Evolutionary conservation across 805 yeast genomes (phyloP), one percentile per base, ranked within the genome.

Genomic region (Priceomyces haplophilus): DNA sequence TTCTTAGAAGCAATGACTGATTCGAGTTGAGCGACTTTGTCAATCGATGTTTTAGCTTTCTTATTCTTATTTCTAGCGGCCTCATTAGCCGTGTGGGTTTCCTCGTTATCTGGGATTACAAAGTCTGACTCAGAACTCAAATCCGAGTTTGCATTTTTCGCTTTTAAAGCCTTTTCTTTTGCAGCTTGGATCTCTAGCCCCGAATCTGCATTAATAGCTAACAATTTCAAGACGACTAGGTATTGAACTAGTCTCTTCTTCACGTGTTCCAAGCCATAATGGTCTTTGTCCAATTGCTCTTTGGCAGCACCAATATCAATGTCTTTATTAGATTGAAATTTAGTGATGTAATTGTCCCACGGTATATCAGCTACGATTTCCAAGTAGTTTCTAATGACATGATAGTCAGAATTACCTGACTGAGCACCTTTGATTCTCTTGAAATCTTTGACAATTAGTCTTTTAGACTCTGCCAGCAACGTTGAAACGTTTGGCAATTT

Each of bases 211-310:
- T 65, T 67, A 13, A 62, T 55, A 2, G 72, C 74, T 47, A 70
- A 55, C 33, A 89, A 70, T 47, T 85, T 84, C 48, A 87, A 64
- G 4, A 88, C 89, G 3, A 93, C 88, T 23, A 88, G 67, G 58
- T 88, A 87, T 59, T 88, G 95, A 17, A 88, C 58, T 30, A 88
- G 72, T 38, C 96, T 70, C 50, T 76, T 81, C 60, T 88, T 88
- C 21, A 60, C 67, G 42, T 62, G 61, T 38, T 70, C 70, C 42
- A 70, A 58, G 1, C 75, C 76, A 45, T 66, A 62, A 49, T 70
- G 76, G 49, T 70, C 76, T 11, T 54, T 58, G 43, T 70, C 75
- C 33, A 70, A 55, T 44, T 66, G 71, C 10, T 50, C 45, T 38
- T 58, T 64, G 4, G 76, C 76, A 11, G 57, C 59, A 1, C 55